Conservation (phyloP, 2,329 filamentous ascomycete genomes). For the Fusarium sp. region DNA sequence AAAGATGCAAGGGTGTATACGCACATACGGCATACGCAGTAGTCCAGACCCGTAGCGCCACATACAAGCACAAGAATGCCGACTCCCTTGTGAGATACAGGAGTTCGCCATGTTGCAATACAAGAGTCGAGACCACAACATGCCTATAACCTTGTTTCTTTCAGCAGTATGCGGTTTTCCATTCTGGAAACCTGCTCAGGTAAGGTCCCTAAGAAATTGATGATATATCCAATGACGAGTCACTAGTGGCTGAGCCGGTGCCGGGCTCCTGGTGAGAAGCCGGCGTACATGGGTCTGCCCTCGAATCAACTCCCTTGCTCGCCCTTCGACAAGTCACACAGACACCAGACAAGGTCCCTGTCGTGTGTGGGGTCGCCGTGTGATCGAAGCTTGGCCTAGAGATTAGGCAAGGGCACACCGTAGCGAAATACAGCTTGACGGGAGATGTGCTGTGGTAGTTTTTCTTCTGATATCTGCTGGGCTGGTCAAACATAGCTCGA, state of each 20-base stretch:
- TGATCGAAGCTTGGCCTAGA: conserved; percentile 38
- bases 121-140: conserved; percentile 6
- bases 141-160: not conserved
- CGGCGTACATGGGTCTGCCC: conserved; percentile 27
- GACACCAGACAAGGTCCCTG: conserved; percentile 31
- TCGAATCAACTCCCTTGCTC: conserved; percentile 36
- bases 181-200: conserved; percentile 10
- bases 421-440: conserved; percentile 27
- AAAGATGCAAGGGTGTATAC: conserved; percentile 21
- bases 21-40: conserved; percentile 17
- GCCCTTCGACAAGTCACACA: conserved; percentile 37
- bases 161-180: not conserved
- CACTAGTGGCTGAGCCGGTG: conserved; percentile 34
- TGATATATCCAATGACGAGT: conserved; percentile 35
- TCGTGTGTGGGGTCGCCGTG: conserved; percentile 36
- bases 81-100: conserved; percentile 17
- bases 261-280: conserved; percentile 23
- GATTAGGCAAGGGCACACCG: conserved; percentile 25
- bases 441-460: conserved; percentile 6
- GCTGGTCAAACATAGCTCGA: not conserved
- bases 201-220: conserved; percentile 25
- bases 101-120: conserved; percentile 20
- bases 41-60: conserved; percentile 21
- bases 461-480: conserved; percentile 5
- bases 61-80: conserved; percentile 31